Base-by-base conservation (phyloP, 2,329 filamentous ascomycete species). In the Aspergillus alliaceus region DNA sequence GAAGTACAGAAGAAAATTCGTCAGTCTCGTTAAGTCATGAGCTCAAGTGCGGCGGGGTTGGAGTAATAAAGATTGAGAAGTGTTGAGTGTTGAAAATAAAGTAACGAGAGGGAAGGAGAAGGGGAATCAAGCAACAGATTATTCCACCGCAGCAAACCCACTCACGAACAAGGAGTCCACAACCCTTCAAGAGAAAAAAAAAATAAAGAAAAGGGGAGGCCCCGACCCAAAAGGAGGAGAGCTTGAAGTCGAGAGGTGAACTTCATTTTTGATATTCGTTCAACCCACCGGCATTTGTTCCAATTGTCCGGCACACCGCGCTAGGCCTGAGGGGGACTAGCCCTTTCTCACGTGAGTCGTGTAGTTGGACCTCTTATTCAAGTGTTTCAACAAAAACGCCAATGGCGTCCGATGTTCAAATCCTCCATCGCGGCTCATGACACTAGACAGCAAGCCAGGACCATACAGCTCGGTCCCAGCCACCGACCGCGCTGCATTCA, bases 21-120 rank as follows among this genome's bases (percentile, higher is more conserved):
- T 75, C 67, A 71, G 63, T 67, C 64, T 75, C 73, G 67, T 75
- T 70, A 75, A 73, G 65, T 75, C 73, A 69, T 75, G 65, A 73
- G 67, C 59, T 57, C 54, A 66, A 54, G 52, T 57, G 53, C 59
- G 58, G 61, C 57, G 58, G 61, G 64, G 57, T 59, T 52, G 53
- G 56, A 56, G 40, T 51, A 59, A 62, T 39, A 57, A 51, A 40
- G 54, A 60, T 48, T 54, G 54, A 44, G 56, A 44, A 64, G 20
- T 27, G 12, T 18, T 46, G 14, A n/a, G 24, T 4, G 42, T 15
- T n/a, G 24, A 27, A 20, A 48, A 14, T 20, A 32, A 56, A 54
- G 20, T 15, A 54, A 39, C 12, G 51, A 62, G 56, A 57, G 56
- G 58, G 55, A 49, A 40, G 53, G 60, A 42, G 24, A 57, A 59